phyloP scores from a whole-genome alignment of 129 eudicot genomes.

The Pittosporum tobira region DNA sequence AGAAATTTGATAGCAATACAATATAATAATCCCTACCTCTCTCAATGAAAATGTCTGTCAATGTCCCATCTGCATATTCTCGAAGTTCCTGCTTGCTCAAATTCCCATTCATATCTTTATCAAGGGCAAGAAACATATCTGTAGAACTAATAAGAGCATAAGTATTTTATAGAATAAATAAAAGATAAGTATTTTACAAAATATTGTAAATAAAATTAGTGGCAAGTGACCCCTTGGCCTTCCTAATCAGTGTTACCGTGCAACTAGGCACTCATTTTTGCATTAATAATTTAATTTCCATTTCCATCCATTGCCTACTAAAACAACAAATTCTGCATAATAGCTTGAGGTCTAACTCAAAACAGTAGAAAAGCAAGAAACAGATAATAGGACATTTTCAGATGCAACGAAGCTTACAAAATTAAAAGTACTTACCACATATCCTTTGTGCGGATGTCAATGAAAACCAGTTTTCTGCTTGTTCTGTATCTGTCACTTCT shows the following conservation, averaged over 20 bases:
- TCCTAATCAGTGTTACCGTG: neutral
- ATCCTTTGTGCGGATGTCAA: slow-evolving; percentile 91
- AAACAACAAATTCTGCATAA: neutral
- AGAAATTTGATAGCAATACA: neutral
- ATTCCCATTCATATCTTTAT: slow-evolving; percentile 79
- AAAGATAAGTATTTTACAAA: neutral
- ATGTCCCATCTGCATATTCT: slow-evolving; percentile 96
- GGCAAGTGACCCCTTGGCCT: neutral
- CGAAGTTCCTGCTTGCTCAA: slow-evolving; percentile 96
- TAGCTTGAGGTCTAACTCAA: neutral
- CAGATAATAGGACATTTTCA: neutral
- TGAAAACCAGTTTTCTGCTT: slow-evolving; percentile 99
- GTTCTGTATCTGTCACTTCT: slow-evolving; percentile 97
- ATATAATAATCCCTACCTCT: slow-evolving; percentile 56
- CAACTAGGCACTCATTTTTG: neutral
- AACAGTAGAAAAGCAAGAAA: neutral
- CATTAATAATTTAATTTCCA: neutral
- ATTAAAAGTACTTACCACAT: slow-evolving; percentile 45
- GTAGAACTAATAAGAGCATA: slow-evolving; percentile 17
- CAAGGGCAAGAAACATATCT: slow-evolving; percentile 98
- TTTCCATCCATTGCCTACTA: neutral
- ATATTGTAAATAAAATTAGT: neutral
- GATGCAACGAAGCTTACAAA: neutral
- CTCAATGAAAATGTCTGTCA: slow-evolving; percentile 93
- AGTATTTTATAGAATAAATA: no score